Evolutionary conservation across 306 rosid genomes (phyloP).

Genomic region (Rosa persica): DNA sequence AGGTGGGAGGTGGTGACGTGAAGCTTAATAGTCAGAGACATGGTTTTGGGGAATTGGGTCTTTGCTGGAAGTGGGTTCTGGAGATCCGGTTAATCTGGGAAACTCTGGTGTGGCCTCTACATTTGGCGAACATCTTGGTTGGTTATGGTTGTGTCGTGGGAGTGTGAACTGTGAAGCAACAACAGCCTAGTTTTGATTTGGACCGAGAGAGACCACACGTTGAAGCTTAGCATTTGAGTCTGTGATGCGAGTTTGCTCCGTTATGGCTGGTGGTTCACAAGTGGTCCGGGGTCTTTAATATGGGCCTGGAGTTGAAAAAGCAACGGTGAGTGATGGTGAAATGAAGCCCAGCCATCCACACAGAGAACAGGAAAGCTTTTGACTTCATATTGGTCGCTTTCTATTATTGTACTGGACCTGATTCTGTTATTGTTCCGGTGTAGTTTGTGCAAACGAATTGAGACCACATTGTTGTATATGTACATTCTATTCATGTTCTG

Average conservation of each 20-base stretch:
- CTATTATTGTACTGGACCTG: too few species aligned
- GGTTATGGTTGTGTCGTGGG: neutral
- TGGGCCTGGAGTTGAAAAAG: neutral
- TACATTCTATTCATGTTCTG: neutral
- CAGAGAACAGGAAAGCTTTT: neutral
- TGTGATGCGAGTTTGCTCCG: constrained; percentile 39
- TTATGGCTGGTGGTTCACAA: neutral
- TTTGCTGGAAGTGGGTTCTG: neutral
- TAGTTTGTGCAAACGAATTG: neutral
- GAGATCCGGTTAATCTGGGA: constrained; percentile 41
- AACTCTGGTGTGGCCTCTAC: constrained; percentile 21
- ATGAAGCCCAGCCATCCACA: neutral
- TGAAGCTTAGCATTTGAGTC: constrained; percentile 11
- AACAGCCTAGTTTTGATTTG: neutral
- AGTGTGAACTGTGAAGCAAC: neutral
- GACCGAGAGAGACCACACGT: constrained; percentile 28
- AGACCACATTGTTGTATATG: neutral
- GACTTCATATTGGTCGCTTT: neutral
- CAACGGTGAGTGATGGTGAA: neutral
- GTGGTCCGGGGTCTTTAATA: neutral
- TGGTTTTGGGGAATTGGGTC: constrained; percentile 18
- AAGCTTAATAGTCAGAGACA: constrained; percentile 65
- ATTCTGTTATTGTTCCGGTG: neutral
- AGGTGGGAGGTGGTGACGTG: constrained; percentile 43
- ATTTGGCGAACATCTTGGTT: constrained; percentile 40